Evolutionary conservation across 768 basidiomycete genomes (phyloP).

Genomic region (Lepiota venenata): DNA sequence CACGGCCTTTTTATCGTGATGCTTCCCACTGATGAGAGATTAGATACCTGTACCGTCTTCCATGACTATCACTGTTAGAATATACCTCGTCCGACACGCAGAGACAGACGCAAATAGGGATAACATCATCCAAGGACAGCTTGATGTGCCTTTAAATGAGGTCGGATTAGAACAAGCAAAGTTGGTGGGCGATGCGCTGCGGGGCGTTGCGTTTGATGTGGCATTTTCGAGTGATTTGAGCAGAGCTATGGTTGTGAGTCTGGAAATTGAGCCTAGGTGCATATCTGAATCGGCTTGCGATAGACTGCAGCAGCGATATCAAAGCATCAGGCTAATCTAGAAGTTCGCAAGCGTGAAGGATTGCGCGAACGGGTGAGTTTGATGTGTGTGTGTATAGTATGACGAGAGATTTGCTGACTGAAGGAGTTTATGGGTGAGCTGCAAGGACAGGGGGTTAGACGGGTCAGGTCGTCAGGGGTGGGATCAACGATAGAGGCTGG

Average conservation of each 20-base stretch:
- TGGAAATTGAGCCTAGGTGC: background rate
- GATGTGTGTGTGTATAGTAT: background rate
- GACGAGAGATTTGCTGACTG: background rate
- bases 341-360: conserved; percentile 38
- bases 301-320: conserved; percentile 71
- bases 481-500: conserved; percentile 34
- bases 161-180: conserved; percentile 57
- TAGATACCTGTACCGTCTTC: background rate
- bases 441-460: conserved; percentile 40
- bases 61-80: conserved; percentile 26
- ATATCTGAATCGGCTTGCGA: conserved; percentile 4
- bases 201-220: conserved; percentile 47
- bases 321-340: conserved; percentile 43
- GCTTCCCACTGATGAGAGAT: too few relatives aligned
- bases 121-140: conserved; percentile 71
- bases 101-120: conserved; percentile 70
- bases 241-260: conserved; percentile 59
- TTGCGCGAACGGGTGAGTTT: conserved; percentile 63
- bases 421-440: conserved; percentile 57
- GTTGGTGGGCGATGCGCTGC: conserved; percentile 51
- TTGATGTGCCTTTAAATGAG: conserved; percentile 65
- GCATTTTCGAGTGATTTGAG: conserved; percentile 73
- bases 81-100: conserved; percentile 75
- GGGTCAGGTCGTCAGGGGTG: conserved; percentile 9
- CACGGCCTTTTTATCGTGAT: background rate